phyloP scores from a whole-genome alignment of 805 yeast genomes.

The Saccharomycopsis fibuligera region DNA sequence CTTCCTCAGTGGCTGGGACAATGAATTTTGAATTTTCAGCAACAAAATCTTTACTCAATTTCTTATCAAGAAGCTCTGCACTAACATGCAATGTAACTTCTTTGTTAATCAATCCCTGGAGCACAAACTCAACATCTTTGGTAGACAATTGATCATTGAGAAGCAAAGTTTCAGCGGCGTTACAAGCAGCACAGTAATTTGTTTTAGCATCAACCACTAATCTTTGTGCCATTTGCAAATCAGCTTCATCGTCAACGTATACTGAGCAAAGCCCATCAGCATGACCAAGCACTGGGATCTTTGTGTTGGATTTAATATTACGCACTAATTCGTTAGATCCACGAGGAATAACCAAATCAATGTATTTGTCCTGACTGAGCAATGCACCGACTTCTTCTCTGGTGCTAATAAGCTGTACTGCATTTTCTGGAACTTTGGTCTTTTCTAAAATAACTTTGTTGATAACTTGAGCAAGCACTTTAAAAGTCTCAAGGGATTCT shows the following conservation, averaged over 20 bases:
- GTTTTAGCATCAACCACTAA: constrained; percentile 85
- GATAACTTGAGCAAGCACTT: constrained; percentile 70
- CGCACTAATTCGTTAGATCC: constrained; percentile 94
- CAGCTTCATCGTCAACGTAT: constrained; percentile 73
- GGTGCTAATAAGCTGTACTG: constrained; percentile 82
- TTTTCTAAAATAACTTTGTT: constrained; percentile 45
- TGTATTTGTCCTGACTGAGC: constrained; percentile 76
- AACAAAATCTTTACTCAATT: constrained; percentile 21
- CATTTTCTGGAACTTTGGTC: constrained; percentile 71
- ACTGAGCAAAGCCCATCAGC: constrained; percentile 97
- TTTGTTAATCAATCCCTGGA: constrained; percentile 45
- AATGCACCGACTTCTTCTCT: constrained; percentile 87
- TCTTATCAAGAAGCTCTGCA: constrained; percentile 32
- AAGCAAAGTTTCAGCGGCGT: constrained; percentile 86
- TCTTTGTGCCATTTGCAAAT: constrained; percentile 66
- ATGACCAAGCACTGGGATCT: constrained; percentile 96
- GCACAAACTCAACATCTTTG: constrained; percentile 30
- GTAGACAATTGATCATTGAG: constrained; percentile 42
- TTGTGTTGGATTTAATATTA: constrained; percentile 77
- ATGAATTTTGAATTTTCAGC: constrained; percentile 26
- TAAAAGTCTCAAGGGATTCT: constrained; percentile 81
- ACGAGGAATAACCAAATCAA: constrained; percentile 94
- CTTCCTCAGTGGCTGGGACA: constrained; percentile 50
- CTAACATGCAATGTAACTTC: constrained; percentile 73
- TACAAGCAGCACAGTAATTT: constrained; percentile 98